A percentile compares a stretch with the other conserved stretches of the same genome.
These are phyloP conservation scores for Dissophora globulifera DNA, from an alignment of 192 early-diverging fungal species.

Conservation along the genomic window DNA sequence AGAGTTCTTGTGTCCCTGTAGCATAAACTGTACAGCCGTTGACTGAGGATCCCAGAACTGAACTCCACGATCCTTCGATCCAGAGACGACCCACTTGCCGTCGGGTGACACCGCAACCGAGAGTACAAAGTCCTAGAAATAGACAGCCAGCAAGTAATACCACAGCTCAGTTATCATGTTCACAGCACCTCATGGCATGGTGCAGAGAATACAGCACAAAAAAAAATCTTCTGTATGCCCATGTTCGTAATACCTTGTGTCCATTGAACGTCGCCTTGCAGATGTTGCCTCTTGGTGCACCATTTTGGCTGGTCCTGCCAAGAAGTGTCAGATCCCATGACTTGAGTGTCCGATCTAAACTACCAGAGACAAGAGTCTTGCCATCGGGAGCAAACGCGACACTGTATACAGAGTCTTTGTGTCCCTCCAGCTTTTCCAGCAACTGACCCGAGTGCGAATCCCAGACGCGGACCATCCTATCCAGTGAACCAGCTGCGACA, in stretches of 20 bases:
- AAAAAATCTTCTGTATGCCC: no score
- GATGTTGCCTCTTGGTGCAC: constrained; percentile 33
- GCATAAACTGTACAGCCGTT: constrained; percentile 78
- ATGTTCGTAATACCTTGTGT: constrained; percentile 66
- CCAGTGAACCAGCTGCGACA: constrained; percentile 90
- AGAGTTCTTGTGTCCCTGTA: constrained; percentile 98
- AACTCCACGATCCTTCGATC: constrained; percentile 92
- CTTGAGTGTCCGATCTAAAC: constrained; percentile 90
- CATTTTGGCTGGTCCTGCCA: constrained; percentile 45
- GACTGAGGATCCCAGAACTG: constrained; percentile 93
- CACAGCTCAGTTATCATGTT: no score
- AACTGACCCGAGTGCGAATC: constrained; percentile 82
- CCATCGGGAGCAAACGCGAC: constrained; percentile 96
- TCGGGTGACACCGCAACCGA: constrained; percentile 89
- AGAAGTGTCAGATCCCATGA: constrained; percentile 86
- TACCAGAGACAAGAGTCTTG: constrained; percentile 88
- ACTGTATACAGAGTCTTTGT: constrained; percentile 95
- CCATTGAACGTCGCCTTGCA: constrained; percentile 62
- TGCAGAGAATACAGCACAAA: no score
- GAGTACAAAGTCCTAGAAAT: constrained; percentile 90
- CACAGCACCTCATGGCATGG: no score
- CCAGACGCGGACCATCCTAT: constrained; percentile 94
- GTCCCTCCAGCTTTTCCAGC: constrained; percentile 91
- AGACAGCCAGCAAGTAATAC: not conserved
- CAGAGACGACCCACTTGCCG: constrained; percentile 91